phyloP scores from a whole-genome alignment of 768 basidiomycete species.

The Mrakia blollopis region DNA sequence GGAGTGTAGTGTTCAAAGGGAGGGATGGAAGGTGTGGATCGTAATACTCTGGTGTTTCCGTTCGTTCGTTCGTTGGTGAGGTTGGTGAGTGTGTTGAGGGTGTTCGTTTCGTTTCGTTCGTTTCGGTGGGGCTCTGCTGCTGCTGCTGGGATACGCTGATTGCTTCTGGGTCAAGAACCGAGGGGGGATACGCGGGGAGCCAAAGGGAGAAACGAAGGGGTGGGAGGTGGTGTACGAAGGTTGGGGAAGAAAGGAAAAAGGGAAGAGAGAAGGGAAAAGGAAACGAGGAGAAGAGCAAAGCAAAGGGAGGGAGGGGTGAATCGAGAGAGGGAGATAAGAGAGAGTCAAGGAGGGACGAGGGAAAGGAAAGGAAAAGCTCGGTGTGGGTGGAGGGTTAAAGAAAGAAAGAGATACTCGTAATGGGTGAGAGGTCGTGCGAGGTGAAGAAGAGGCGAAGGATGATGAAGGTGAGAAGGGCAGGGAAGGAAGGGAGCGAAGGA shows the following conservation, averaged over 20 bases:
- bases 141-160: too few species aligned
- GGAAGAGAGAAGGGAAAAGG: constrained; percentile 93
- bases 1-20: too few species aligned
- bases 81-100: too few species aligned
- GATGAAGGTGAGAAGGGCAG: background rate
- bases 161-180: too few species aligned
- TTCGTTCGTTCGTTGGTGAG: too few species aligned
- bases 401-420: too few species aligned
- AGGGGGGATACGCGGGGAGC: background rate
- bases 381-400: background rate
- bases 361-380: constrained; percentile 47
- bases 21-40: background rate
- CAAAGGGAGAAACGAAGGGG: background rate
- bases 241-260: constrained; percentile 46
- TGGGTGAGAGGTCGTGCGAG: too few species aligned
- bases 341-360: constrained; percentile 10
- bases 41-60: background rate
- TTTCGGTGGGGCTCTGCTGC: too few species aligned
- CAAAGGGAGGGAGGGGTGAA: background rate
- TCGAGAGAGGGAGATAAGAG: too few species aligned
- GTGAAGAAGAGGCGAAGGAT: constrained; percentile 3
- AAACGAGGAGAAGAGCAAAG: constrained; percentile 42
- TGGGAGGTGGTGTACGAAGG: background rate
- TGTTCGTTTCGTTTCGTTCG: too few species aligned
- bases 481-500: constrained; percentile 26